Base-by-base conservation (phyloP, 345 rosid genomes). In the Eucalyptus regnans region DNA sequence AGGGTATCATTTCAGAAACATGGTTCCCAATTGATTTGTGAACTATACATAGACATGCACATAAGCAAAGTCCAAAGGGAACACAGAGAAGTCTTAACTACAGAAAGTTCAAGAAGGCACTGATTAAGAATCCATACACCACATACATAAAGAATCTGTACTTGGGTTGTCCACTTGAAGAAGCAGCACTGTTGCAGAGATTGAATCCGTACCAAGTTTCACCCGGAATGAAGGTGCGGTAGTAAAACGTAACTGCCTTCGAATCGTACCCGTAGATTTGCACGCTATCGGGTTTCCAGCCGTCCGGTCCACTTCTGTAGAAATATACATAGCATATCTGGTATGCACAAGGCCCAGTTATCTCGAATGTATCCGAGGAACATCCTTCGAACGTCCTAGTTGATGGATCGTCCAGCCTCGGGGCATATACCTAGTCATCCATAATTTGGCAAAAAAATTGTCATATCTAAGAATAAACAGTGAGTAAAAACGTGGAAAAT, bases 131-230 rank as follows among this genome's bases (percentile, higher is more conserved):
- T 44, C 89, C 92, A 50, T 93, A 60, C 88, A 89, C n/a, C 48
- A 81, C 86, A 81, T 20, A 68, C 37, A 88, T 7, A 66, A 89
- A 89, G 90, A 91, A 90, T 81, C 86, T 58, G 7, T 16, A 66
- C 14, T 56, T 81, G 49, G 29, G 50, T 49, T 12, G 64, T 6
- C n/a, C 49, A 44, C 25, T 90, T 2, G 94, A 89, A 92, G 92
- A 93, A 23, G 96, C 93, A 33, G 94, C 92, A 48, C 90, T 89
- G 49, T 89, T 89, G 93, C 97, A 96, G 52, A 91, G 88, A 86
- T 96, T 93, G 89, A 95, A 96, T 44, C 99, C 99, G 58, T 93
- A 97, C 99, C 99, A 97, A 43, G 90, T 68, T 23, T 91, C 97
- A 64, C 83, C 84, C 2, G 99, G 99, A 79, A 97, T 89, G 49